A percentile compares a stretch with the other conserved stretches of the same genome.
Evolutionary conservation across 176 grass and related monocot species (phyloP).

Genomic region (Musa itinerans): DNA sequence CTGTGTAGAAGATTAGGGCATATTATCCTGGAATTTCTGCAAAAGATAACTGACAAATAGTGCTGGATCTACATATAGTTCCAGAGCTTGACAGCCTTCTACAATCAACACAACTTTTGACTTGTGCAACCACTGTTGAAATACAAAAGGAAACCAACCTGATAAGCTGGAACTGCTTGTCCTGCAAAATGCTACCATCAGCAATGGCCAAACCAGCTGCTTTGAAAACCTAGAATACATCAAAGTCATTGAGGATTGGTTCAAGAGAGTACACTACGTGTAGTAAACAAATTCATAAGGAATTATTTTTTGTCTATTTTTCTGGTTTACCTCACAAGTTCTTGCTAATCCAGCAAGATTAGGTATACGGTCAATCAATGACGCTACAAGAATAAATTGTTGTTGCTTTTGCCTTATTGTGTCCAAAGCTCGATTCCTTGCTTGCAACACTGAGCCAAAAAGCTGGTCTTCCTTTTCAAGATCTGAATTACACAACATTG

Average conservation of each 20-base stretch:
- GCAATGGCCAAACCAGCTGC: constrained; percentile 47
- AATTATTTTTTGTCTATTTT: background rate
- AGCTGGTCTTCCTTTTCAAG: constrained; percentile 70
- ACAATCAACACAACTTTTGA: too few species aligned
- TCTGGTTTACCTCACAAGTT: constrained; percentile 55
- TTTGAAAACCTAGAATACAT: constrained; percentile 50
- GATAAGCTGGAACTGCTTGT: constrained; percentile 95
- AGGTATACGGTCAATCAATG: constrained; percentile 76
- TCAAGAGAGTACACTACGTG: background rate
- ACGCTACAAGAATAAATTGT: constrained; percentile 68
- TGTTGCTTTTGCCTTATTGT: constrained; percentile 59
- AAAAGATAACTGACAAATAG: too few species aligned
- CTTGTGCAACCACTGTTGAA: background rate
- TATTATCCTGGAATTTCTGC: too few species aligned
- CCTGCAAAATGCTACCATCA: constrained; percentile 56
- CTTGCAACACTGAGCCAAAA: constrained; percentile 51
- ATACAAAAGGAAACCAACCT: constrained; percentile 31
- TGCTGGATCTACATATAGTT: too few species aligned
- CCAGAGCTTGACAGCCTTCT: too few species aligned
- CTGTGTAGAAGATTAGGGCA: too few species aligned
- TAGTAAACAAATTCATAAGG: background rate
- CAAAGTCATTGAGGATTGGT: background rate
- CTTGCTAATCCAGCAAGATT: constrained; percentile 85
- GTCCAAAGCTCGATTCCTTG: constrained; percentile 59
- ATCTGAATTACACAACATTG: constrained; percentile 25